Percentiles rank a stretch among this genome's conserved stretches.
Evolutionary conservation across 106 monocot species (phyloP).

Genomic region (Dactylorhiza incarnata): DNA sequence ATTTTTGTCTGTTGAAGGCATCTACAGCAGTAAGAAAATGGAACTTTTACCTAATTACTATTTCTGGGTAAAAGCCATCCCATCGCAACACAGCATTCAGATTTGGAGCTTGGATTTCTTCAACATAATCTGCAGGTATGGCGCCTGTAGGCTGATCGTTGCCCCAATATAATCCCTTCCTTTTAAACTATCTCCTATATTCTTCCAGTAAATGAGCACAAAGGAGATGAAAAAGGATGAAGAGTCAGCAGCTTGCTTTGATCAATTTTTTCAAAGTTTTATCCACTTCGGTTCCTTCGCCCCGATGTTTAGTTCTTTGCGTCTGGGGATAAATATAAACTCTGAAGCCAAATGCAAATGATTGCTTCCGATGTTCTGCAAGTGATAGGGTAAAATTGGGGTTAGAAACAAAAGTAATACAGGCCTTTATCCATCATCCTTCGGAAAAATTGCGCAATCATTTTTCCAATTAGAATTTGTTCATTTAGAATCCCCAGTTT

Average conservation of each 20-base stretch:
- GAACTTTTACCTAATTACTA: too few relatives aligned
- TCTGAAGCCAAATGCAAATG: conserved; percentile 44
- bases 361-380: conserved; percentile 50
- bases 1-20: too few relatives aligned
- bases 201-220: neutral
- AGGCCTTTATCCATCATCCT: too few relatives aligned
- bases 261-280: neutral
- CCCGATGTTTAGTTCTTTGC: neutral
- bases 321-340: conserved; percentile 24
- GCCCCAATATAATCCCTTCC: neutral
- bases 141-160: neutral
- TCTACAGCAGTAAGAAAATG: too few relatives aligned
- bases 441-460: too few relatives aligned
- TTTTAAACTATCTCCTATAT: neutral
- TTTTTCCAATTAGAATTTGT: too few relatives aligned
- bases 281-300: neutral
- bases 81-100: too few relatives aligned
- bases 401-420: too few relatives aligned
- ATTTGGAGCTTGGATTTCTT: too few relatives aligned
- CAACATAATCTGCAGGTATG: too few relatives aligned
- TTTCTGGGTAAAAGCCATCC: too few relatives aligned
- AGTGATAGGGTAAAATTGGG: neutral
- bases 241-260: neutral
- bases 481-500: too few relatives aligned
- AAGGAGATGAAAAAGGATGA: neutral